Conservation (phyloP, 129 eudicot species). For the Sambucus nigra region DNA sequence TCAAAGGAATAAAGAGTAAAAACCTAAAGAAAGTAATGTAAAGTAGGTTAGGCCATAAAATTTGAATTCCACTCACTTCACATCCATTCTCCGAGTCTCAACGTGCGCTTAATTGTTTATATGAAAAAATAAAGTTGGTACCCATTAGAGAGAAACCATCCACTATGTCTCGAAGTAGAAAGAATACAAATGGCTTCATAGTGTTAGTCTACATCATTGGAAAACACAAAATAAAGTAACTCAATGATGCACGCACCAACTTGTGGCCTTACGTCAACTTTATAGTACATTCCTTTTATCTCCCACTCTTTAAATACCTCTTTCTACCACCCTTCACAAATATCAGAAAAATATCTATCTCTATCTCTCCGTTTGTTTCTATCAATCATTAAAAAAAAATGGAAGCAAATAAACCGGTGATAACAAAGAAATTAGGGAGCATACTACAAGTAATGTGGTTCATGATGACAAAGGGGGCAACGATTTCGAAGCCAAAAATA, state of each 20-base stretch:
- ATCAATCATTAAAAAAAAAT: not conserved
- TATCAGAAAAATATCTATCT: not conserved
- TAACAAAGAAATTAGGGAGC: slow-evolving; percentile 1
- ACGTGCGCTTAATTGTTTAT: too few relatives aligned
- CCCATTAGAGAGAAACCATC: too few relatives aligned
- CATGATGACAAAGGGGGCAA: slow-evolving; percentile 16
- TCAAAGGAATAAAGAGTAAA: too few relatives aligned
- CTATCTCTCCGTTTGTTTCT: not conserved
- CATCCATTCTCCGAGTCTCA: too few relatives aligned
- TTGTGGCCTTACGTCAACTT: not conserved
- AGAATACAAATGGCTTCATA: too few relatives aligned
- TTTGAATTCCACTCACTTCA: too few relatives aligned
- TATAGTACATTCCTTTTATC: not conserved
- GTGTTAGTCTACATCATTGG: too few relatives aligned
- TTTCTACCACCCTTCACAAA: not conserved
- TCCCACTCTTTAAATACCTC: not conserved
- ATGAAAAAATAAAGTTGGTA: too few relatives aligned
- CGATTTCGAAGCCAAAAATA: slow-evolving; percentile 12
- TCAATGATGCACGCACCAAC: not conserved
- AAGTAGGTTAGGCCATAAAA: too few relatives aligned
- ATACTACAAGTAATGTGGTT: slow-evolving; percentile 13
- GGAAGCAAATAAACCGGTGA: slow-evolving; percentile 4
- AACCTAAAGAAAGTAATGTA: too few relatives aligned
- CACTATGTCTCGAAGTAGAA: too few relatives aligned
- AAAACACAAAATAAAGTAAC: not conserved